phyloP scores from a whole-genome alignment of 352 stramenopile genomes.

The Hyaloperonospora brassicae region DNA sequence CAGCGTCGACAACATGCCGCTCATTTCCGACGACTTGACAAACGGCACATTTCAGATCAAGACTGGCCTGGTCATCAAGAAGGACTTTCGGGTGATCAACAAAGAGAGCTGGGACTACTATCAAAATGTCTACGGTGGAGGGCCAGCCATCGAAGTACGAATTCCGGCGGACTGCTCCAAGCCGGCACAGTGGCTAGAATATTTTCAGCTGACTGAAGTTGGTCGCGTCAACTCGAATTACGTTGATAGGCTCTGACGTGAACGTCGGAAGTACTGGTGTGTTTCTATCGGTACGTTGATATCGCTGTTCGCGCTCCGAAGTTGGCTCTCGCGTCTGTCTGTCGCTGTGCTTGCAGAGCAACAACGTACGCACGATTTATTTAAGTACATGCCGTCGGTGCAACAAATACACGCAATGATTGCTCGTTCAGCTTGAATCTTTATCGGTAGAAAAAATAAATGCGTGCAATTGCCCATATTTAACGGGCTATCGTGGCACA shows the following conservation, averaged over 20 bases:
- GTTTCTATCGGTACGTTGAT: neutral
- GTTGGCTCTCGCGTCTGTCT: neutral
- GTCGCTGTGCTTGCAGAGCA: conserved; percentile 9
- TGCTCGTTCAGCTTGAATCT: conserved; percentile 5
- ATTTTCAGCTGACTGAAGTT: conserved; percentile 43
- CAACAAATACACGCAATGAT: conserved; percentile 16
- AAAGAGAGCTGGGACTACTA: conserved; percentile 73
- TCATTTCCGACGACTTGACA: conserved; percentile 60
- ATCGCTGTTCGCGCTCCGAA: conserved; percentile 1
- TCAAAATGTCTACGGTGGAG: conserved; percentile 56
- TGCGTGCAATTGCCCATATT: conserved; percentile 9
- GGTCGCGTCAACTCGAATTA: conserved; percentile 60
- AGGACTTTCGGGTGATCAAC: conserved; percentile 77
- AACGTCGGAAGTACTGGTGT: neutral
- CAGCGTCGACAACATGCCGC: conserved; percentile 63
- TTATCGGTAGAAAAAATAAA: conserved; percentile 14
- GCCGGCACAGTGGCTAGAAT: conserved; percentile 41
- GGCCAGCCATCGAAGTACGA: conserved; percentile 59
- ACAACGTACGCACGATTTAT: conserved; percentile 28
- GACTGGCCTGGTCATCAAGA: conserved; percentile 47
- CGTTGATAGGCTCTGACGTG: conserved; percentile 32
- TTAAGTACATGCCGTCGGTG: conserved; percentile 28
- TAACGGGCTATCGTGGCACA: conserved; percentile 7
- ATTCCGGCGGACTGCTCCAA: conserved; percentile 48
- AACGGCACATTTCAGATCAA: conserved; percentile 67